Evolutionary conservation across 129 eudicot species (phyloP), one percentile per base, ranked within the genome.

Genomic region (Artemisia annua): DNA sequence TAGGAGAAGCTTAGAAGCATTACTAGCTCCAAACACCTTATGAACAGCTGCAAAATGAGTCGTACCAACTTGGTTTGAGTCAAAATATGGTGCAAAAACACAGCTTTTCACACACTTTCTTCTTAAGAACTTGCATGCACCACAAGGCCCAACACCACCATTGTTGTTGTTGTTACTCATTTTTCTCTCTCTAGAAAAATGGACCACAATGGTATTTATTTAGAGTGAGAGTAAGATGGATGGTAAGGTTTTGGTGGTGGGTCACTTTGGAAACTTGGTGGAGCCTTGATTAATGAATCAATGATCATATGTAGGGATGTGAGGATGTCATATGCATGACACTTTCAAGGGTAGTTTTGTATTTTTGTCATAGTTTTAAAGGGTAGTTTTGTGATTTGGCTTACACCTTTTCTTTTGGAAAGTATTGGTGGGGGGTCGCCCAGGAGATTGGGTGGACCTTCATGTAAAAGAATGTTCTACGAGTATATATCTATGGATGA

Each of bases 21-120:
- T 89, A 80, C 96, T 89, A 32, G 96, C 96, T 13, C 96, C 96
- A 62, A 89, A 89, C 72, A 87, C 93, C 78, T 79, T 78, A 67
- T 89, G 96, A 15, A 89, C 93, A 48, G 96, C 96, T 7, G 96
- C 93, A 67, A 89, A 89, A 66, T 87, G 88, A 50, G 82, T 53
- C 0, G 90, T 76, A 24, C 96, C 96, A 28, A 28, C 35, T 58
- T 89, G 88, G 14, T 87, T 86, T 1, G 96, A 66, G 85, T 85
- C 96, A 53, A 89, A 89, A 69, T 87, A 85, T 0, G 93, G 93
- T 61, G 93, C 93, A 75, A 90, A 87, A 18, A 90, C 63, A 63
- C 93, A 87, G 13, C 78, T 85, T 69, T 67, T 81, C 24, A 85
- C 80, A 54, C 93, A 87, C 81, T 90, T 90, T 72, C 93, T 80